Conservation (phyloP, 306 rosid genomes). For the Quercus cerris region DNA sequence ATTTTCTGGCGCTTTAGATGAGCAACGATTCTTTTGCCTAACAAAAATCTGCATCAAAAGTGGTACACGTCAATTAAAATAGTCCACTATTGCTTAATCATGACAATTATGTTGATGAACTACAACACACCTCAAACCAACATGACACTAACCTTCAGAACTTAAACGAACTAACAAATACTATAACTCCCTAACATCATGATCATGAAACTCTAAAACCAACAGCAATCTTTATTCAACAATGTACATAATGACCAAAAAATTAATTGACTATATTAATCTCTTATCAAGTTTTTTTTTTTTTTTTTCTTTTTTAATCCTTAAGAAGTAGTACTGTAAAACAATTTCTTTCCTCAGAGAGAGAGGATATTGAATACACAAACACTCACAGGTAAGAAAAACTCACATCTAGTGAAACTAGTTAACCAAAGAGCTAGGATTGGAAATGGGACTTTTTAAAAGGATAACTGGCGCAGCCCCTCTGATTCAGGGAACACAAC, state of each 20-base stretch:
- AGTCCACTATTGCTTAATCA: constrained; percentile 9
- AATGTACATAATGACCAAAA: background rate
- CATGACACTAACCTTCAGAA: background rate
- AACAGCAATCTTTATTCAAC: background rate
- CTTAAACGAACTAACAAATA: background rate
- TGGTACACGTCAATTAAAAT: constrained; percentile 35
- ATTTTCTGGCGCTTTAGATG: constrained; percentile 88
- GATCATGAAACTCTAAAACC: background rate
- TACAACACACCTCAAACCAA: background rate
- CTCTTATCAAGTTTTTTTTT: background rate
- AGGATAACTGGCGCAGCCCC: background rate
- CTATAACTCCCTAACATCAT: background rate
- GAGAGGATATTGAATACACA: background rate
- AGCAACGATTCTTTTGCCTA: constrained; percentile 94
- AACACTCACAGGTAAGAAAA: background rate
- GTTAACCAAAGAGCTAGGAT: background rate
- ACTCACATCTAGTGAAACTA: background rate
- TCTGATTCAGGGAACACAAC: background rate
- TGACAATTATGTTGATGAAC: constrained; percentile 12
- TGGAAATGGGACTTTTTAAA: background rate
- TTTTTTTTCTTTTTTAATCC: too few species aligned
- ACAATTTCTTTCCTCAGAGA: background rate
- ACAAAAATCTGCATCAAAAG: constrained; percentile 83
- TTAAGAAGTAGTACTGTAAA: background rate
- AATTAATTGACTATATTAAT: background rate